Evolutionary conservation across 2,329 filamentous ascomycete species (phyloP), one percentile per base, ranked within the genome.

Genomic region (Daldinia sp.): DNA sequence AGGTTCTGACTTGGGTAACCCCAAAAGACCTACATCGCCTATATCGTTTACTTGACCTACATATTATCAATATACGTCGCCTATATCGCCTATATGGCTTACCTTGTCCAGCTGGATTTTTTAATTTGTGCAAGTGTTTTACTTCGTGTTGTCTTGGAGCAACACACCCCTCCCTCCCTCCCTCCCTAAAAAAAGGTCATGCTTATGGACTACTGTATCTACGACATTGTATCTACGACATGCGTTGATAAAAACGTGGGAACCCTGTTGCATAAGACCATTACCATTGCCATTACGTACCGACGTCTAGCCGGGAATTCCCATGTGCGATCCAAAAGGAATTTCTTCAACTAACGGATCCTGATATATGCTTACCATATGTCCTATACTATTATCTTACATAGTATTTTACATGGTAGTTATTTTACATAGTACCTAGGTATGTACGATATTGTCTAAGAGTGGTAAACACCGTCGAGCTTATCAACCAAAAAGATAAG

Each of bases 201-300:
- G 27, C n/a, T 51, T 35, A 56, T 56, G 39, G 15, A 27, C 29
- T 34, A 50, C 48, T 45, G 27, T 43, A 51, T 23, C 39, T 25
- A 23, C 13, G 19, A 41, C 19, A 17, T 32, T 21, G 39, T 51
- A 51, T 63, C 63, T 57, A 56, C 52, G 23, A 66, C 56, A 61
- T 63, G 60, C 60, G 34, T 58, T 35, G 29, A 50, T 10, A n/a
- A 53, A 67, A 61, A 67, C 64, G 64, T 67, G 64, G 64, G 49
- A 58, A 27, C 62, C 64, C 61, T 67, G 64, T 55, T 52, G 43
- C 29, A 58, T 64, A 34, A 50, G 35, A 48, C 50, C 17, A 58
- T 60, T 32, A 50, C 25, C 11, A 45, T 45, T 27, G 8, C 3
- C 15, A 39, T 39, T 19, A 39, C 35, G 32, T 58, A 47, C 62